Evolutionary conservation across 2,329 filamentous ascomycete species (phyloP).

Genomic region (Pestalotiopsis sp.): DNA sequence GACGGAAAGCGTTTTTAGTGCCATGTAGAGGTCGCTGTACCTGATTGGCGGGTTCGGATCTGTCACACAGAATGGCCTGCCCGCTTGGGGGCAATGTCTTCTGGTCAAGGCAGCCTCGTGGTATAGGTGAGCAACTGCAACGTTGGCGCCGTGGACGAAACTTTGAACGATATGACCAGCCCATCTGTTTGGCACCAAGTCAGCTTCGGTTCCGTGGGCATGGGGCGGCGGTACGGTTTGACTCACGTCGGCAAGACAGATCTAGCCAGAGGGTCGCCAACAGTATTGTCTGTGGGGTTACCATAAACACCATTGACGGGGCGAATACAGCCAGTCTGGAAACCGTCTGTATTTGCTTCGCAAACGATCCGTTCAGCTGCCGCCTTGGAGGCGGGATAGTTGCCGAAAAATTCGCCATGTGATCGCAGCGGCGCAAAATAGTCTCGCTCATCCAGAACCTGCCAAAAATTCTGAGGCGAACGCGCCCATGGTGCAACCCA

Average conservation of each 20-base stretch:
- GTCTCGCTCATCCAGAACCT: slow-evolving; percentile 44
- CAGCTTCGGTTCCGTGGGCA: background rate
- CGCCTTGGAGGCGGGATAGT: slow-evolving; percentile 51
- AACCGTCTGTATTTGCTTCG: slow-evolving; percentile 29
- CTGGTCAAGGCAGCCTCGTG: slow-evolving; percentile 40
- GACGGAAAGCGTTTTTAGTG: slow-evolving; percentile 34
- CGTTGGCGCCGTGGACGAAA: slow-evolving; percentile 44
- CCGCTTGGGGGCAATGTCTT: slow-evolving; percentile 26
- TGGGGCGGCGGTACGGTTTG: background rate
- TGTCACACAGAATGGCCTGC: slow-evolving; percentile 42
- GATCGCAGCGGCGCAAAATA: slow-evolving; percentile 37
- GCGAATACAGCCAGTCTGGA: slow-evolving; percentile 57
- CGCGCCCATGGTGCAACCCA: slow-evolving; percentile 42
- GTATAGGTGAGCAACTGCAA: slow-evolving; percentile 42
- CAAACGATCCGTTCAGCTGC: slow-evolving; percentile 48
- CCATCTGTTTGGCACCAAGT: slow-evolving; percentile 32
- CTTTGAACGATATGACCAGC: slow-evolving; percentile 39
- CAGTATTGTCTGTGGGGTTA: slow-evolving; percentile 33
- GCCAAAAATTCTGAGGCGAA: slow-evolving; percentile 40
- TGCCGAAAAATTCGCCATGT: slow-evolving; percentile 43
- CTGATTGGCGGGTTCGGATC: slow-evolving; percentile 44
- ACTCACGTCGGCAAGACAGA: slow-evolving; percentile 45
- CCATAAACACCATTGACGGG: slow-evolving; percentile 58
- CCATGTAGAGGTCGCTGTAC: slow-evolving; percentile 38
- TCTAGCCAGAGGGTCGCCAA: slow-evolving; percentile 42